These are phyloP conservation scores for Boletellus emodensis DNA, from an alignment of 768 basidiomycete species.

Conservation along the genomic window DNA sequence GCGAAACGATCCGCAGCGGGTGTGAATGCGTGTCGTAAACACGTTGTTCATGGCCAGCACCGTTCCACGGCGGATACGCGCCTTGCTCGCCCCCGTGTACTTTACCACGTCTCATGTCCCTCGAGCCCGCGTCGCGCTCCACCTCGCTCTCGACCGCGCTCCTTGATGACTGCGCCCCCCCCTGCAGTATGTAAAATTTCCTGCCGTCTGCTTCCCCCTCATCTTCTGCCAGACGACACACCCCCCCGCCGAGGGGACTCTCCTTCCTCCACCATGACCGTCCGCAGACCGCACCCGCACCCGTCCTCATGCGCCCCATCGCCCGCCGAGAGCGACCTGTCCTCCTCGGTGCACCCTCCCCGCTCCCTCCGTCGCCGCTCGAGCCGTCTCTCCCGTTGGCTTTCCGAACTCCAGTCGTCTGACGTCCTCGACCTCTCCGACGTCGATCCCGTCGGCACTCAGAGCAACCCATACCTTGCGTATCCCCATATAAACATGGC, in stretches of 20 bases:
- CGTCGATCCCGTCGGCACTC: conserved; percentile 26
- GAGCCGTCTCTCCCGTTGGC: conserved; percentile 43
- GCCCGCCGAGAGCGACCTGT: conserved; percentile 8
- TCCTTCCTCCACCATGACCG: conserved; percentile 30
- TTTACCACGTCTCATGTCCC: conserved; percentile 6
- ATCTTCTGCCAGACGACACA: conserved; percentile 18
- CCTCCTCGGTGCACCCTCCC: neutral
- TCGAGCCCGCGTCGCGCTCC: conserved; percentile 21
- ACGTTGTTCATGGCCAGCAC: too few species aligned
- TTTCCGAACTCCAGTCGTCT: conserved; percentile 37
- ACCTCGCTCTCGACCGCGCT: conserved; percentile 13
- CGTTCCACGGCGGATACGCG: conserved; percentile 20
- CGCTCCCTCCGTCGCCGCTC: conserved; percentile 33
- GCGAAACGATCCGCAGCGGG: conserved; percentile 8
- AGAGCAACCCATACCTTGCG: conserved; percentile 39
- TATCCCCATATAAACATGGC: conserved; percentile 35
- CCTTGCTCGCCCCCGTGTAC: conserved; percentile 12
- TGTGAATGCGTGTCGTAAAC: too few species aligned
- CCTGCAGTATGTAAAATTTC: conserved; percentile 21
- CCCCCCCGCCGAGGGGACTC: conserved; percentile 16
- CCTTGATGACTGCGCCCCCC: conserved; percentile 19
- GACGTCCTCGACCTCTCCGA: conserved; percentile 19
- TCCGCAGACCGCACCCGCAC: conserved; percentile 25
- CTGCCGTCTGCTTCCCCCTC: conserved; percentile 31
- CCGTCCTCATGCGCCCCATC: conserved; percentile 18